A percentile compares a stretch with the other conserved stretches of the same genome.
These are phyloP conservation scores for Sideroxylon spinosum DNA, from an alignment of 179 eudicot genomes.

Conservation along the genomic window DNA sequence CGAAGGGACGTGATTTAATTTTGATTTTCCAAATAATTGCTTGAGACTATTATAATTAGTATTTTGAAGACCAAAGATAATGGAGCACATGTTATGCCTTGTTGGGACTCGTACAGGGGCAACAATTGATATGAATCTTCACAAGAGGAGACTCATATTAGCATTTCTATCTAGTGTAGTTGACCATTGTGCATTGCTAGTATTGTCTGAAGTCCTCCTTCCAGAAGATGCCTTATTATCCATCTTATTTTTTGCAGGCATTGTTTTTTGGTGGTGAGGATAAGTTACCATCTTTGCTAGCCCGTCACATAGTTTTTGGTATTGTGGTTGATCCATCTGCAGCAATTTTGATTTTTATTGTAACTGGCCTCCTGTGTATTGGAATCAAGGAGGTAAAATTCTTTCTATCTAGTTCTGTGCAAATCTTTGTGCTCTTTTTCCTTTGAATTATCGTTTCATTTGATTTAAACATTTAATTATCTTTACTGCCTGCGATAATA, in stretches of 20 bases:
- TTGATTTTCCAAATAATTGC: neutral
- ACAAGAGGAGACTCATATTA: too few species aligned
- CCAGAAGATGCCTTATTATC: neutral
- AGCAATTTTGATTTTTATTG: conserved; percentile 45
- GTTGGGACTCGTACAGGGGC: too few species aligned
- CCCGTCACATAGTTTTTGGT: conserved; percentile 46
- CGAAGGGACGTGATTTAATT: neutral
- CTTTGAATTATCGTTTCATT: conserved; percentile 3
- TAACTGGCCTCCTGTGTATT: conserved; percentile 47
- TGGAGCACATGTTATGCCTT: too few species aligned
- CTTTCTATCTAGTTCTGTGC: neutral
- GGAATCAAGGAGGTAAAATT: conserved; percentile 65
- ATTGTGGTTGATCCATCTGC: conserved; percentile 68
- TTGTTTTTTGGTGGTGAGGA: conserved; percentile 60
- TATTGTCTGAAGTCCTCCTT: neutral
- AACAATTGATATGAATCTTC: too few species aligned
- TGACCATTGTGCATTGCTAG: too few species aligned
- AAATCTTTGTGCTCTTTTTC: neutral
- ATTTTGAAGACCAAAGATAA: neutral
- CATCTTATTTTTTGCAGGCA: conserved; percentile 37
- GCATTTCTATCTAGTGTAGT: too few species aligned
- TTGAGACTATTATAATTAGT: neutral
- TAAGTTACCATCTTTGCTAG: conserved; percentile 47
- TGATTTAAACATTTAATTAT: neutral
- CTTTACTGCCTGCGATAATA: neutral